phyloP scores from a whole-genome alignment of 768 basidiomycete species.

The Cantharellus cinnabarinus region DNA sequence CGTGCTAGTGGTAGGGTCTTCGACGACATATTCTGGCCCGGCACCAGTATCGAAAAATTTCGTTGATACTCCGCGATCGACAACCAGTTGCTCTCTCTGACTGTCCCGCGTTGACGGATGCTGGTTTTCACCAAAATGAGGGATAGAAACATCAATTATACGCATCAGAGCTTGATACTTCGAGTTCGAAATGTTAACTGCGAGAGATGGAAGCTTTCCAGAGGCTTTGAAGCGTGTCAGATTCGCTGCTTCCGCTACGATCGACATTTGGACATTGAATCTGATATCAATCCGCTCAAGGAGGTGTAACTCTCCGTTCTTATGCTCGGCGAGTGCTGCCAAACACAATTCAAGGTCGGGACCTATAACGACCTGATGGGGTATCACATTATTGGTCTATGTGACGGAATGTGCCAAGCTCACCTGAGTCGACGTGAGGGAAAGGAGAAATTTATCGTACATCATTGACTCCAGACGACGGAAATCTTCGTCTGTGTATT shows the following conservation, averaged over 20 bases:
- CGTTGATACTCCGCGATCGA: conserved; percentile 16
- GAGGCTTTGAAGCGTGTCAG: conserved; percentile 79
- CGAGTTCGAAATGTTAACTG: conserved; percentile 74
- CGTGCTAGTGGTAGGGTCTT: neutral
- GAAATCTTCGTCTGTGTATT: conserved; percentile 78
- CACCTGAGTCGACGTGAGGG: conserved; percentile 79
- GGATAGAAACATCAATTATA: conserved; percentile 76
- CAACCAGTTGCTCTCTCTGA: neutral
- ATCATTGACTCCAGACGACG: conserved; percentile 70
- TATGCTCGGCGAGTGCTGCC: conserved; percentile 44
- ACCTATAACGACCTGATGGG: conserved; percentile 66
- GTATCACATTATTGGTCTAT: conserved; percentile 2
- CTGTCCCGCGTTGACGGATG: conserved; percentile 2
- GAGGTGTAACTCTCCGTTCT: conserved; percentile 49
- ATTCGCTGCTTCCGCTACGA: conserved; percentile 62
- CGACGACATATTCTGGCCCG: neutral
- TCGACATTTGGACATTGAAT: conserved; percentile 78
- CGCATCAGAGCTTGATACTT: conserved; percentile 89
- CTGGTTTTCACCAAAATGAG: conserved; percentile 41
- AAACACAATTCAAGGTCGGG: conserved; percentile 64
- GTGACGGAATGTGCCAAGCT: neutral
- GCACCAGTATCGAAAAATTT: conserved; percentile 27
- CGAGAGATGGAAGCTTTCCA: conserved; percentile 69
- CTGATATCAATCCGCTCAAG: conserved; percentile 84
- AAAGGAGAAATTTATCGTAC: conserved; percentile 80